Evolutionary conservation across 2,329 filamentous ascomycete species (phyloP), one percentile per base, ranked within the genome.

Genomic region (Exophiala alcalophila): DNA sequence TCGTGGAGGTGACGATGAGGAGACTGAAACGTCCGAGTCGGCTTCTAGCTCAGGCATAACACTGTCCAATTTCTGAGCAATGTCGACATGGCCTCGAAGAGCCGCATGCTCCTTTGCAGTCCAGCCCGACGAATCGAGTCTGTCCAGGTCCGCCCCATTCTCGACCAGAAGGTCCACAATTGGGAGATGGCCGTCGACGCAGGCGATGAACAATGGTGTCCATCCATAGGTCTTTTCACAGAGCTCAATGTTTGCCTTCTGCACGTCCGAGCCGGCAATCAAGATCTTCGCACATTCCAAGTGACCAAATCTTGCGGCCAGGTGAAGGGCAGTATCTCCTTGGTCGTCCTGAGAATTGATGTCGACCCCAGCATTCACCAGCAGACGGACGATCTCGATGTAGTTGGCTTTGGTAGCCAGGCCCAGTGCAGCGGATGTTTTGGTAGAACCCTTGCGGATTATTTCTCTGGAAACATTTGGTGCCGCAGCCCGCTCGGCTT

Each of bases 131-230:
- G 83, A 84, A 63, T 98, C 92, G 4, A 74, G 69, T 45, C 78
- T 81, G 43, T 83, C 81, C 3, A 88, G 68, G 46, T 94, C 80
- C 0, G 88, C 87, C 1, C 87, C 87, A 15, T 84, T 83, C 34
- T 83, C 77, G 27, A 94, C 77, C 4, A 98, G 73, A 16, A 92
- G 71, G 58, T 89, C 76, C 1, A 86, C 86, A 27, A 95, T 79
- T 0, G 75, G 67, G 8, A 88, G 65, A 52, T 89, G 84, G 0
- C 91, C 91, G 59, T 98, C 90, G 2, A 97, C 91, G 40, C 85
- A 86, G 7, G 91, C 87, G 52, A 95, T 84, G 59, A 95, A 92
- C 9, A 98, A 71, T n/a, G 92, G 87, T 1, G 92, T 96, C 91
- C 92, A 98, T 3, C 84, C 81, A 60, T 94, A 97, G 0, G 84